Base-by-base conservation (phyloP, 2,329 filamentous ascomycete genomes). In the Diatrype stigma region DNA sequence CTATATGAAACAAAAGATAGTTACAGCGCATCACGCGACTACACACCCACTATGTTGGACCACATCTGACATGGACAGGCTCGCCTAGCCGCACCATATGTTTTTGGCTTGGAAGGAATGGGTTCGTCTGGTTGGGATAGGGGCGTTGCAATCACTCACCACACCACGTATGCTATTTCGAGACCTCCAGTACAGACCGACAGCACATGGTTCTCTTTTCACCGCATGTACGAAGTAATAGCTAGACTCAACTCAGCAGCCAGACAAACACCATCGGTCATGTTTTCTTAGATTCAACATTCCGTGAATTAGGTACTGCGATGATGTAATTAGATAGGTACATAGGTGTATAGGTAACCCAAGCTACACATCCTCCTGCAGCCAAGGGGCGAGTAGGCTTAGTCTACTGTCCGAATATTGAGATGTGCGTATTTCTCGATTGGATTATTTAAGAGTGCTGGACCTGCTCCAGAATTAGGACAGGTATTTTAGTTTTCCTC, bases 191-290 rank as follows among this genome's bases (percentile, higher is more conserved):
- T 48, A 51, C 49, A 53, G 48, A 56, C 49, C 45, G 52, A 53
- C 49, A 60, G 50, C 44, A 47, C 47, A 56, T 56, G 42, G 48
- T 48, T 53, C 48, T 56, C 53, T 48, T 53, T 51, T 57, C 12
- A 37, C 16, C 34, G 16, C 34, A 7, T 16, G 34, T 37, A 37
- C 16, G n/a, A 14, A 14, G 30, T 37, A 37, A 12, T 37, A 37
- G 12, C n/a, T 37, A 50, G 51, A 49, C 54, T 49, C 54, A 59
- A 58, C 57, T 60, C 54, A 59, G 57, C 54, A 59, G 57, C 52
- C 54, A 56, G 51, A 59, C 56, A 55, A n/a, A 5, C 26, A 30
- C 10, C 26, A 30, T 30, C 5, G 10, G 26, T 30, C 26, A 30
- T 30, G 26, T 30, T 30, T 30, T 30, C 10, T 30, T 10, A 6